Evolutionary conservation across 2,329 filamentous ascomycete species (phyloP).

Genomic region (Gnomoniopsis sp.): DNA sequence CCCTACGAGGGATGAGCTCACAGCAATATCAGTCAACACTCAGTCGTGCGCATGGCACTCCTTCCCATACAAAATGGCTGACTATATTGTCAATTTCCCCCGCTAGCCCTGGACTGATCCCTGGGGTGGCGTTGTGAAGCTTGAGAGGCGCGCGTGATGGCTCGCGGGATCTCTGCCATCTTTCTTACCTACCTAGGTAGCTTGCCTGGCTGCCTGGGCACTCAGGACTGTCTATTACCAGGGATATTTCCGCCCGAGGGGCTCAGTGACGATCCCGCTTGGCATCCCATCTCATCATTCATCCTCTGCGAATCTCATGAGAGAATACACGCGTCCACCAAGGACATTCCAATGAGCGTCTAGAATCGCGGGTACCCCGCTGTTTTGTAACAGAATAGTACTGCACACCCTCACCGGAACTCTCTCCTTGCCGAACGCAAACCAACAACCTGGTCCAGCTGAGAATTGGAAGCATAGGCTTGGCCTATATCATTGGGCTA

Average conservation of each 20-base stretch:
- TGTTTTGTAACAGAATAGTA: not conserved
- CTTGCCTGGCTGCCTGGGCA: no score
- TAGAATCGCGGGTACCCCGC: not conserved
- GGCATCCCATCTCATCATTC: not conserved
- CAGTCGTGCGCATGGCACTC: no score
- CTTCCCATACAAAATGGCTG: no score
- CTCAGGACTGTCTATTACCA: not conserved
- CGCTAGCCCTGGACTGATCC: no score
- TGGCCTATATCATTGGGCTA: not conserved
- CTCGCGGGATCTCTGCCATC: no score
- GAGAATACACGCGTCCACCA: not conserved
- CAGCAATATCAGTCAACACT: no score
- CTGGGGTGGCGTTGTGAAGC: no score
- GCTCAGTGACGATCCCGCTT: not conserved
- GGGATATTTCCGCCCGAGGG: not conserved
- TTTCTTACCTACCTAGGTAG: not conserved
- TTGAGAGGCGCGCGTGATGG: no score
- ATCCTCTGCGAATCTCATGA: not conserved
- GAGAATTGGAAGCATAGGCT: not conserved
- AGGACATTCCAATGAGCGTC: not conserved
- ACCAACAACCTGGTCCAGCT: not conserved
- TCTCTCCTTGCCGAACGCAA: not conserved
- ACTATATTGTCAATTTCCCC: no score
- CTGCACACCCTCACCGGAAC: not conserved
- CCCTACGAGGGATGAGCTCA: no score